These are phyloP conservation scores for Neonectria punicea DNA, from an alignment of 2,329 filamentous ascomycete species.

Conservation along the genomic window DNA sequence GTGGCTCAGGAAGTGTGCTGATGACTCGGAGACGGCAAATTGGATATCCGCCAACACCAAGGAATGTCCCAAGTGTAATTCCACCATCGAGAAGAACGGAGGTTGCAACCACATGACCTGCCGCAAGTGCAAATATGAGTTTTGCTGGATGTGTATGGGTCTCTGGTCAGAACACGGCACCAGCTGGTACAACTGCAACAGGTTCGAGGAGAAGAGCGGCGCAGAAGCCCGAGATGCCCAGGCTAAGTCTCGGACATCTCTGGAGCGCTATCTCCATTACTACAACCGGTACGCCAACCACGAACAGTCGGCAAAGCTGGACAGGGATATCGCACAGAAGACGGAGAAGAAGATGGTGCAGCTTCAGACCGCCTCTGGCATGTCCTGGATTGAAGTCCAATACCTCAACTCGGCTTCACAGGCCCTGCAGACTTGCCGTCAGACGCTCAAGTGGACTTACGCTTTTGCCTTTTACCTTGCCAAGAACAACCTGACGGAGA, in stretches of 20 bases:
- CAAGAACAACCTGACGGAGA: slow-evolving; percentile 93
- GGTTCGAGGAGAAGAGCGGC: slow-evolving; percentile 96
- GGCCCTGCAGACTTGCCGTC: slow-evolving; percentile 94
- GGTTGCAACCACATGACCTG: slow-evolving; percentile 99
- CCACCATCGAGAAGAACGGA: slow-evolving; percentile 98
- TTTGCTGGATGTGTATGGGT: slow-evolving; percentile 99
- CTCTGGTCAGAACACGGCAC: slow-evolving; percentile 98
- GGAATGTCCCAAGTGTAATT: slow-evolving; percentile 94
- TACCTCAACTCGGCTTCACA: slow-evolving; percentile 94
- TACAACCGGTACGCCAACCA: slow-evolving; percentile 99
- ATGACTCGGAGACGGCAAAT: slow-evolving; percentile 97
- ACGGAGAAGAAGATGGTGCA: slow-evolving; percentile 99
- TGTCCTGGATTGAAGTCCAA: slow-evolving; percentile 99
- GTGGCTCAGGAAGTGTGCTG: slow-evolving; percentile 98
- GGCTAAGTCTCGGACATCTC: slow-evolving; percentile 86
- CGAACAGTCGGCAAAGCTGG: slow-evolving; percentile 94
- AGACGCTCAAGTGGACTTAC: slow-evolving; percentile 99
- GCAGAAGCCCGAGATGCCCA: slow-evolving; percentile 91
- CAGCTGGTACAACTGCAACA: slow-evolving; percentile 99
- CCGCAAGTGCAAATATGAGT: slow-evolving; percentile 93
- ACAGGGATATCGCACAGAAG: slow-evolving; percentile 95
- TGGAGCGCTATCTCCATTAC: slow-evolving; percentile 98
- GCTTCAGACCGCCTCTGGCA: slow-evolving; percentile 89
- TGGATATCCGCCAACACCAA: slow-evolving; percentile 99
- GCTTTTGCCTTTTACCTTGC: slow-evolving; percentile 98